These are phyloP conservation scores for Russula virescens DNA, from an alignment of 768 basidiomycete genomes.

Conservation along the genomic window DNA sequence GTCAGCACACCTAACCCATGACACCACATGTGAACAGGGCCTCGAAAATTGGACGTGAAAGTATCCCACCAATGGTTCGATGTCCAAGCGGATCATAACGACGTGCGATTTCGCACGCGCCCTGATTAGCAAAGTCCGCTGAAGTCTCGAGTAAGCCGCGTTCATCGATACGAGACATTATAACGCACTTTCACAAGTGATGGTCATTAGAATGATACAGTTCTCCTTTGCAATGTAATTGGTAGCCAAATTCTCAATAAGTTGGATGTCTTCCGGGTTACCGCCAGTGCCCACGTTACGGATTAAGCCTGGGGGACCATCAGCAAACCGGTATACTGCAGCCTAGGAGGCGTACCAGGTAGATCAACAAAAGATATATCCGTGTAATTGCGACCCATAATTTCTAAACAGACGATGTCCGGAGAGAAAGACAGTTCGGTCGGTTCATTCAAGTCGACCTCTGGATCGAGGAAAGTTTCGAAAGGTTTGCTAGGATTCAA, in stretches of 20 bases:
- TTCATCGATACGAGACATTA: background rate
- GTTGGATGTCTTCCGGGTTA: constrained; percentile 23
- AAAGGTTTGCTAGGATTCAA: constrained; percentile 10
- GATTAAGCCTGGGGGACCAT: constrained; percentile 25
- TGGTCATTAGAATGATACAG: constrained; percentile 28
- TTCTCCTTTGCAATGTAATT: constrained; percentile 24
- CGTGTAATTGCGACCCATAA: constrained; percentile 27
- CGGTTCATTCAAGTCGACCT: background rate
- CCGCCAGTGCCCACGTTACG: constrained; percentile 24
- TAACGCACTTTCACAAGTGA: constrained; percentile 29
- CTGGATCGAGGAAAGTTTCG: background rate
- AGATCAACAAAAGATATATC: constrained; percentile 32
- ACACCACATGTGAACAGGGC: constrained; percentile 3
- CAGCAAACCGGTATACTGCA: background rate
- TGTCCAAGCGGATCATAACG: constrained; percentile 24
- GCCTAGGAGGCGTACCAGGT: constrained; percentile 23
- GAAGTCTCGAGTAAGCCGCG: background rate
- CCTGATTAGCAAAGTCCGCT: constrained; percentile 34
- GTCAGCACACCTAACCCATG: constrained; percentile 30
- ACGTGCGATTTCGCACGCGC: constrained; percentile 28
- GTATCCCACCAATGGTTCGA: constrained; percentile 27
- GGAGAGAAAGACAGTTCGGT: constrained; percentile 24
- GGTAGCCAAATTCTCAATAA: constrained; percentile 24
- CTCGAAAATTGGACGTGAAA: background rate
- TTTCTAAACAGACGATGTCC: constrained; percentile 28